Conservation (phyloP, 345 rosid genomes). For the Dovyalis caffra region DNA sequence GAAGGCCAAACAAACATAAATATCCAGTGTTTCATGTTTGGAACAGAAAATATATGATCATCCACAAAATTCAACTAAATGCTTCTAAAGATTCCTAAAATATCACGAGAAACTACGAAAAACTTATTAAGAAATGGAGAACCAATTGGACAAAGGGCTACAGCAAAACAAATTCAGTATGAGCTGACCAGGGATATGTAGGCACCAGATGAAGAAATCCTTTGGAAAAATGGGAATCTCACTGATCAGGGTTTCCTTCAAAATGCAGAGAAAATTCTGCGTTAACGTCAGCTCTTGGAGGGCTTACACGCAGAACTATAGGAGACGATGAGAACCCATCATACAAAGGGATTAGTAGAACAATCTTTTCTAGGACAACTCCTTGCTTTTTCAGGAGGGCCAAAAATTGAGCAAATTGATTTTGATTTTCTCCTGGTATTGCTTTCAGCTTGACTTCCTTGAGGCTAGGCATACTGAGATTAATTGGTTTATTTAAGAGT, state of each 20-base stretch:
- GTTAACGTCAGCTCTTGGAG: background rate
- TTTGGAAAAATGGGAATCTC: background rate
- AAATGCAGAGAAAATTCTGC: background rate
- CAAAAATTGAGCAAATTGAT: background rate
- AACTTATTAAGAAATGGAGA: background rate
- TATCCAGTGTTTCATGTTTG: too few species aligned
- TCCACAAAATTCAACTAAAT: background rate
- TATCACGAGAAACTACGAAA: background rate
- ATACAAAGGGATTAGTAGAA: slow-evolving; percentile 1
- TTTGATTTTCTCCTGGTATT: background rate
- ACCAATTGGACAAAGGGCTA: background rate
- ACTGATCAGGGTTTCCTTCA: background rate
- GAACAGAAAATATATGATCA: background rate
- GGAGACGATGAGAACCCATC: background rate
- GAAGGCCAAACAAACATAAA: too few species aligned
- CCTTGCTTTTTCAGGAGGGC: slow-evolving; percentile 2
- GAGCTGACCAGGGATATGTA: too few species aligned
- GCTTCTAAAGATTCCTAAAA: background rate
- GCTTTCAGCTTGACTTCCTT: slow-evolving; percentile 12
- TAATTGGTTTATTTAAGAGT: slow-evolving; percentile 6
- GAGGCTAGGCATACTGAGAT: background rate
- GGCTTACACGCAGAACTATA: background rate
- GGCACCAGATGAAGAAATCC: background rate
- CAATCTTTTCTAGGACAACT: slow-evolving; percentile 7
- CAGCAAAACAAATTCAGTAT: background rate